Evolutionary conservation across 208 protist species (phyloP), one percentile per base, ranked within the genome.

Genomic region (Leishmania martiniquensis): DNA sequence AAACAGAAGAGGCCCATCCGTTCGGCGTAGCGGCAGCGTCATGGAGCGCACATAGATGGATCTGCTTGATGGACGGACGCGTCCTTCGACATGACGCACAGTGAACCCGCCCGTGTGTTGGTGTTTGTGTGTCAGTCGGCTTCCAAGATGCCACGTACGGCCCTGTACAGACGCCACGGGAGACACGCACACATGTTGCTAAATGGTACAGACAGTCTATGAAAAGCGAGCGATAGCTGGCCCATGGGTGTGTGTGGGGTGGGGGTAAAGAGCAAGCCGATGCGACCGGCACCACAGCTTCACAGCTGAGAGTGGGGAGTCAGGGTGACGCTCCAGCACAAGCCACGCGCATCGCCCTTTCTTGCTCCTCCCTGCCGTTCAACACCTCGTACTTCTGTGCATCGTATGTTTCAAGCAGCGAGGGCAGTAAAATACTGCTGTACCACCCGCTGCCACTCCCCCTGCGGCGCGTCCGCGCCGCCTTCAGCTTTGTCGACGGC

Each of bases 341-440:
- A n/a, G 20, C 13, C 42, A 34, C 9, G 45, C 39, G 15, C 37
- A 17, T 32, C 34, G 9, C 57, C 32, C 71, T 4, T 44, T 44
- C 55, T 12, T 20, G 17, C 29, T 49, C 37, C 0, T 6, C 37
- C 25, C n/a, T 25, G 4, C 73, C 57, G 25, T 49, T 34, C 15
- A n/a, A 39, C 59, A 39, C 32, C 34, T 49, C 34, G 39, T 68
- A 4, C 39, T 49, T 9, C 42, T 69, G 4, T 4, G 47, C 44
- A 22, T 20, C n/a, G 20, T 57, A 1, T 39, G 29, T 17, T n/a
- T 59, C 59, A 82, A 20, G 59, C 73, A 49, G 54, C 65, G 45
- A 92, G 71, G 10, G 76, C 75, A 25, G 84, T 45, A 85, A 94
- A 94, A 73, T 89, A 91, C 20, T 87, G 81, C 39, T 76, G 52